These are phyloP conservation scores for Silene conica DNA, from an alignment of 148 eudicot genomes.

Conservation along the genomic window DNA sequence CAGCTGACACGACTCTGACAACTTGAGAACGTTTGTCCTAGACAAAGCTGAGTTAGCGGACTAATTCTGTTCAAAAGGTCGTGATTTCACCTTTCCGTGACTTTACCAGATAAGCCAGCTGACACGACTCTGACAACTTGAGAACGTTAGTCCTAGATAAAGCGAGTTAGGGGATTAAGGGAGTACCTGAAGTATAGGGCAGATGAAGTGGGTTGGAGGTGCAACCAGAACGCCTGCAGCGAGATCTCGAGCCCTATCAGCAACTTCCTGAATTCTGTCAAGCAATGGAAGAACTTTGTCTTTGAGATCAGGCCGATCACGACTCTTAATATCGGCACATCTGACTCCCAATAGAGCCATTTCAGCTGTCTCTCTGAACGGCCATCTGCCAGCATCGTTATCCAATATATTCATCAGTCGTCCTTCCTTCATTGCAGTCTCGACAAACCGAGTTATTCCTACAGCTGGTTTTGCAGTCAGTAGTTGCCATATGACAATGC, in stretches of 20 bases:
- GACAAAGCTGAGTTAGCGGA: no score
- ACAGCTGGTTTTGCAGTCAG: conserved; percentile 68
- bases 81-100: no score
- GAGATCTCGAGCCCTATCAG: conserved; percentile 47
- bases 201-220: conserved; percentile 70
- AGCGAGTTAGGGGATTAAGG: no score
- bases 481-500: conserved; percentile 67
- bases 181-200: conserved; percentile 76
- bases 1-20: no score
- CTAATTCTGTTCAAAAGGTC: no score
- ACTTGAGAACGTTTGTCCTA: no score
- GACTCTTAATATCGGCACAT: conserved; percentile 70
- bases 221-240: conserved; percentile 21
- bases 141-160: no score
- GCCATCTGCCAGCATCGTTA: conserved; percentile 73
- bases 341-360: conserved; percentile 57
- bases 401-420: conserved; percentile 50
- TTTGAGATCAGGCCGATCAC: conserved; percentile 66
- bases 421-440: conserved; percentile 50
- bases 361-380: conserved; percentile 65
- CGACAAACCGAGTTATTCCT: conserved; percentile 52
- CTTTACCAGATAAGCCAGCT: no score
- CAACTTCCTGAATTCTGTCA: conserved; percentile 62
- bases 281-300: conserved; percentile 53
- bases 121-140: no score